These are phyloP conservation scores for Neonothopanus nambi DNA, from an alignment of 1,284 basidiomycete species.

Conservation along the genomic window DNA sequence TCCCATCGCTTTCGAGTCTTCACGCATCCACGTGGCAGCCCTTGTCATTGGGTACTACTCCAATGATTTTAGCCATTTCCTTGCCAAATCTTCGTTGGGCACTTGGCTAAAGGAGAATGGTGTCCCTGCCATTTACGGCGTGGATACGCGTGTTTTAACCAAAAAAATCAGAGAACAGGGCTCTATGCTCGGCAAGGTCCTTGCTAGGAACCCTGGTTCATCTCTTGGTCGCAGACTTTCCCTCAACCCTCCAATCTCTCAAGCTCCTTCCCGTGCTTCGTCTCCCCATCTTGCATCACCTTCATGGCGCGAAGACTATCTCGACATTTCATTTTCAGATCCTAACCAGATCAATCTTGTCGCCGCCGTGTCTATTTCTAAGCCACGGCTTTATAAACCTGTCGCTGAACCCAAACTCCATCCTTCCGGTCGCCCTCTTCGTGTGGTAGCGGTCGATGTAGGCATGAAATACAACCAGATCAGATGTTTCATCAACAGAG, in stretches of 20 bases:
- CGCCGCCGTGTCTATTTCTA: constrained; percentile 78
- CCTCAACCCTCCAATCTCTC: constrained; percentile 32
- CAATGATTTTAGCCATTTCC: constrained; percentile 93
- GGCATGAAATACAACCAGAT: constrained; percentile 99
- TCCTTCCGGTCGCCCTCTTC: constrained; percentile 77
- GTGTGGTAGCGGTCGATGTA: constrained; percentile 92
- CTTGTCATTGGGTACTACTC: constrained; percentile 95
- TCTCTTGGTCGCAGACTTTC: constrained; percentile 35
- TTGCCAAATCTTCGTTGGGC: constrained; percentile 87
- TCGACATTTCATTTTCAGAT: constrained; percentile 84
- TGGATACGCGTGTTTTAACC: constrained; percentile 96
- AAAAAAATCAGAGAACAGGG: constrained; percentile 96
- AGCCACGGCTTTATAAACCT: constrained; percentile 75
- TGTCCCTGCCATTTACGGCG: constrained; percentile 93
- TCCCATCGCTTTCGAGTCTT: constrained; percentile 89
- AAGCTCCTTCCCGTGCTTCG: constrained; percentile 50
- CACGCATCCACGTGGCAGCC: constrained; percentile 90
- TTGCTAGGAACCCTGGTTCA: constrained; percentile 57
- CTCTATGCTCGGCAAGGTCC: constrained; percentile 84
- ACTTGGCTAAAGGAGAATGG: constrained; percentile 95
- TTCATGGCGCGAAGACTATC: constrained; percentile 81
- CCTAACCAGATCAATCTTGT: constrained; percentile 93
- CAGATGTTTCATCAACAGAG: constrained; percentile 92
- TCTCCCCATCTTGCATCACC: constrained; percentile 47
- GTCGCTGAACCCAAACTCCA: constrained; percentile 63